Evolutionary conservation across 1,284 basidiomycete genomes (phyloP).

Genomic region (Trametes sp.): DNA sequence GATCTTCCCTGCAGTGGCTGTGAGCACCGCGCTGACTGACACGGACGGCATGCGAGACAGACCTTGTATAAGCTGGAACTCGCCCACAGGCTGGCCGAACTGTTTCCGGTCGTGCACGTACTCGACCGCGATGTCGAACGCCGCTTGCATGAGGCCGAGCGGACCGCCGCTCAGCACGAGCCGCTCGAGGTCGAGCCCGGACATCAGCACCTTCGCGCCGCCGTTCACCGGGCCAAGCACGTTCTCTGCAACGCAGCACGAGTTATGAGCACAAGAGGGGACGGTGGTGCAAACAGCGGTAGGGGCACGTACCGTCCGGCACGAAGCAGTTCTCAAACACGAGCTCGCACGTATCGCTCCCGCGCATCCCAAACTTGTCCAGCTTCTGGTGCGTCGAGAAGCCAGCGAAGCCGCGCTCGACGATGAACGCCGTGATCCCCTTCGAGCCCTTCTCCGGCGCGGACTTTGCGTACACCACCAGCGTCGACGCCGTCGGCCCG

Average conservation of each 20-base stretch:
- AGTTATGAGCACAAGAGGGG: not conserved
- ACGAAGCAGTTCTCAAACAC: constrained; percentile 93
- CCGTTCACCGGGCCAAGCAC: constrained; percentile 83
- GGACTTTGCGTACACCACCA: constrained; percentile 95
- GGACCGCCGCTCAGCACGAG: constrained; percentile 92
- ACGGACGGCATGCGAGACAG: constrained; percentile 25
- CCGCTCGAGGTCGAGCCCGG: constrained; percentile 91
- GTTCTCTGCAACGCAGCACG: constrained; percentile 64
- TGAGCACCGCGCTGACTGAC: not conserved
- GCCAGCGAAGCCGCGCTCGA: constrained; percentile 83
- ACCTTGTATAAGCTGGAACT: constrained; percentile 97
- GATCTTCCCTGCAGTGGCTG: constrained; percentile 62
- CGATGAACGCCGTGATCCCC: constrained; percentile 93
- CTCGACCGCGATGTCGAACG: constrained; percentile 88
- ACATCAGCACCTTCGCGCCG: constrained; percentile 92
- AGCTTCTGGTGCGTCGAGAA: constrained; percentile 92
- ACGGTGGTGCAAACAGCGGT: not conserved
- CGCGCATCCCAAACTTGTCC: constrained; percentile 97
- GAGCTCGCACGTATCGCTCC: constrained; percentile 93
- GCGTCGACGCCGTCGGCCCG: constrained; percentile 87
- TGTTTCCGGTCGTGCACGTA: constrained; percentile 94
- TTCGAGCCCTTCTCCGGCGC: constrained; percentile 80
- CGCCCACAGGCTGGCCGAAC: constrained; percentile 87
- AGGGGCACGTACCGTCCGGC: constrained; percentile 68
- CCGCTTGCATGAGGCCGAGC: constrained; percentile 91